Percentiles rank a stretch among this genome's conserved stretches.
Evolutionary conservation across 352 stramenopile genomes (phyloP).

Genomic region (Globisporangium mamillatum): DNA sequence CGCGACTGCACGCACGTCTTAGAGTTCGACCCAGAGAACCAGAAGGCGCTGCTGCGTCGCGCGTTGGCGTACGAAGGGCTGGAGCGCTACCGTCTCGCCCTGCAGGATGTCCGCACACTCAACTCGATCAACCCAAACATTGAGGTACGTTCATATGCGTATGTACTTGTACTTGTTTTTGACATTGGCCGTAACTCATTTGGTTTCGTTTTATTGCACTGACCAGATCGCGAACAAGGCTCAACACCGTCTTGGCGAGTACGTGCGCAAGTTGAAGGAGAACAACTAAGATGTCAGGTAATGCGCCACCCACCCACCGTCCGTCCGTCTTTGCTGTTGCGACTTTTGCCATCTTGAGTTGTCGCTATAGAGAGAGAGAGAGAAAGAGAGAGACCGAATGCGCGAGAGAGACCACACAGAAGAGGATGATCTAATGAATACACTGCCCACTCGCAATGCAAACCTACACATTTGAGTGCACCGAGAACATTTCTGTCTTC

Average conservation of each 20-base stretch:
- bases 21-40: conserved; percentile 92
- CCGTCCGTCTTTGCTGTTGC: conserved; percentile 1
- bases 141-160: conserved; percentile 41
- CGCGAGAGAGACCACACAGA: background rate
- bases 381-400: background rate
- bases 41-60: conserved; percentile 94
- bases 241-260: conserved; percentile 86
- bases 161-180: no score
- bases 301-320: background rate
- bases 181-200: no score
- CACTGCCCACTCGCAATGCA: conserved; percentile 4
- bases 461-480: conserved; percentile 3
- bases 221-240: conserved; percentile 83
- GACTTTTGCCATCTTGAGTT: background rate
- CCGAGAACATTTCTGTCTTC: background rate
- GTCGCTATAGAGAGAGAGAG: conserved; percentile 1
- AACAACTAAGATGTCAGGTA: conserved; percentile 40
- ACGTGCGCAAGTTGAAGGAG: conserved; percentile 85
- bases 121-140: conserved; percentile 87
- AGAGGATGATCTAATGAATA: conserved; percentile 4
- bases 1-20: conserved; percentile 94
- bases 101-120: conserved; percentile 86
- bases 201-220: background rate
- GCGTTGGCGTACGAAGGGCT: conserved; percentile 94
- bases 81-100: conserved; percentile 90